Percentiles rank a stretch among this genome's conserved stretches.
Conservation (phyloP, 768 basidiomycete genomes). For the Auriculariales sp. region DNA sequence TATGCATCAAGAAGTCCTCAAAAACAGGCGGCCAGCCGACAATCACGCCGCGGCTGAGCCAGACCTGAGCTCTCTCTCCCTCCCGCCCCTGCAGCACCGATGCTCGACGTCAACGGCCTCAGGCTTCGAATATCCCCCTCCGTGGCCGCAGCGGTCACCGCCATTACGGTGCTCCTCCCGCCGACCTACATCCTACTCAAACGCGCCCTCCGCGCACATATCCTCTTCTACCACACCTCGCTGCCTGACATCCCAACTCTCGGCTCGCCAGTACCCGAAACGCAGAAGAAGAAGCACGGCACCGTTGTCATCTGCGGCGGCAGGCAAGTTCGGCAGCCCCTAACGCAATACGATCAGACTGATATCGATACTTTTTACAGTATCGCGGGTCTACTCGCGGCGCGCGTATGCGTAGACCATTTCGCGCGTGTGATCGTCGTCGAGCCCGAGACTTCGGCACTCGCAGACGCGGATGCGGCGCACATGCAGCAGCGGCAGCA, state of each 20-base stretch:
- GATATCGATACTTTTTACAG: conserved; percentile 1
- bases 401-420: conserved; percentile 8
- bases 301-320: background rate
- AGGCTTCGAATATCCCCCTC: too few species aligned
- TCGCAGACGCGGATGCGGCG: too few species aligned
- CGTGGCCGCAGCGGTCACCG: background rate
- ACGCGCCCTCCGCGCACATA: background rate
- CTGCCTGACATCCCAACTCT: background rate
- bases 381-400: conserved; percentile 9
- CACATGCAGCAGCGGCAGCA: background rate
- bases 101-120: too few species aligned
- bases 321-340: background rate
- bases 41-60: too few species aligned
- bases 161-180: background rate
- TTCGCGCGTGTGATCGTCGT: conserved; percentile 10
- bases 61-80: too few species aligned
- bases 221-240: background rate
- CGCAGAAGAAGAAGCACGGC: background rate
- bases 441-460: conserved; percentile 7
- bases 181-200: background rate
- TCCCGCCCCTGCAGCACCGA: too few species aligned
- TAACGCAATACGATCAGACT: background rate
- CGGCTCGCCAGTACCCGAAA: background rate
- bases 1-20: too few species aligned
- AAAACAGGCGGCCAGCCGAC: too few species aligned